These are phyloP conservation scores for Termitomyces sp. DNA, from an alignment of 768 basidiomycete species.

Conservation along the genomic window DNA sequence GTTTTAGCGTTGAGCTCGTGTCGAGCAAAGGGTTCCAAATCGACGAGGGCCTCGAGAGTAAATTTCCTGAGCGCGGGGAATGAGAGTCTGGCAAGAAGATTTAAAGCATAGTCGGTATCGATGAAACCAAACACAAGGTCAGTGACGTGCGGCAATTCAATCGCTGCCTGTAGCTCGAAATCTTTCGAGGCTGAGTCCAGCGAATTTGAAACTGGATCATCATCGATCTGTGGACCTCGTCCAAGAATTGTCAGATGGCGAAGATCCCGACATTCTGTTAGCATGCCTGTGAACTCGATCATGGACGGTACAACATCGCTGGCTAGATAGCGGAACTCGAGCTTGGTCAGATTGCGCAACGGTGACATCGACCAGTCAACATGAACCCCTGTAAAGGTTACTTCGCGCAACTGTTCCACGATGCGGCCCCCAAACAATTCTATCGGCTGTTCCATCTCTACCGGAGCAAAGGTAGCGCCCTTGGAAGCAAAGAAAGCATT, in stretches of 20 bases:
- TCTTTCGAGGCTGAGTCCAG: neutral
- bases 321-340: slow-evolving; percentile 57
- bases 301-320: slow-evolving; percentile 53
- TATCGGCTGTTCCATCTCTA: slow-evolving; percentile 33
- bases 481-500: slow-evolving; percentile 52
- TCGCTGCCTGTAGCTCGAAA: slow-evolving; percentile 8
- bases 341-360: slow-evolving; percentile 37
- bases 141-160: slow-evolving; percentile 27
- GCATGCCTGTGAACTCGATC: slow-evolving; percentile 39
- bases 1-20: slow-evolving; percentile 29
- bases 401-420: slow-evolving; percentile 30
- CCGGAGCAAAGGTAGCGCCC: slow-evolving; percentile 43
- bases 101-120: slow-evolving; percentile 34
- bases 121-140: slow-evolving; percentile 41
- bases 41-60: slow-evolving; percentile 41
- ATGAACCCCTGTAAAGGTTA: slow-evolving; percentile 55
- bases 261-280: slow-evolving; percentile 39
- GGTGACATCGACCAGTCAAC: slow-evolving; percentile 45
- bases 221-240: slow-evolving; percentile 43
- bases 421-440: slow-evolving; percentile 41
- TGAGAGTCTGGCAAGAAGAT: slow-evolving; percentile 34
- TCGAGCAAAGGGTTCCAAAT: slow-evolving; percentile 27
- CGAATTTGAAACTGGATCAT: neutral
- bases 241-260: slow-evolving; percentile 45
- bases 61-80: slow-evolving; percentile 35